These are phyloP conservation scores for Talaromyces adpressus DNA, from an alignment of 495 filamentous ascomycete species.

Conservation along the genomic window DNA sequence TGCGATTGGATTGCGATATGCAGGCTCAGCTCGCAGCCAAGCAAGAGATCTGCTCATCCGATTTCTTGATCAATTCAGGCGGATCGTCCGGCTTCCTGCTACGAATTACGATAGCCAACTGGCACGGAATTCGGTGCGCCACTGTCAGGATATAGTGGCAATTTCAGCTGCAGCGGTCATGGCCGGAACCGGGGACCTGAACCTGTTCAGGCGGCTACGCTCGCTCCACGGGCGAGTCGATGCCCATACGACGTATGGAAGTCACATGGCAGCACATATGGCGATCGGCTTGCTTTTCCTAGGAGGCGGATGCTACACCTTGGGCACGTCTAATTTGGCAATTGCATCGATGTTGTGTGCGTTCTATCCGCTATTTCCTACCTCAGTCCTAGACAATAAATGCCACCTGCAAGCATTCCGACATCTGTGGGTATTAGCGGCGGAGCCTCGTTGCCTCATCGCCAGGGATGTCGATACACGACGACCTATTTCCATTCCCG, in stretches of 20 bases:
- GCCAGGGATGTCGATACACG: constrained; percentile 76
- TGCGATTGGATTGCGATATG: constrained; percentile 73
- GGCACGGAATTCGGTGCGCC: constrained; percentile 71
- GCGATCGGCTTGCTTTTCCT: constrained; percentile 89
- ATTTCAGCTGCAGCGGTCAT: constrained; percentile 82
- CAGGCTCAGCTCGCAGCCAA: constrained; percentile 65
- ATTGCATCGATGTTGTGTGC: constrained; percentile 81
- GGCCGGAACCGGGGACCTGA: constrained; percentile 89
- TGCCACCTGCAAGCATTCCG: constrained; percentile 95
- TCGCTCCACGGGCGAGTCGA: constrained; percentile 85
- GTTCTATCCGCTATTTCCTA: constrained; percentile 91
- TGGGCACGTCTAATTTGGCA: constrained; percentile 82
- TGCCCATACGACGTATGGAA: constrained; percentile 79
- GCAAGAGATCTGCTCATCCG: constrained; percentile 76
- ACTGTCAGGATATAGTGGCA: constrained; percentile 81
- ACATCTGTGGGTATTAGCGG: constrained; percentile 94
- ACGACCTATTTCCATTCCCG: constrained; percentile 66
- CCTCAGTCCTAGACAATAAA: constrained; percentile 81
- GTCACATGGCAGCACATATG: constrained; percentile 86
- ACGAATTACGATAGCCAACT: constrained; percentile 74
- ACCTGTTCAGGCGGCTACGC: constrained; percentile 81
- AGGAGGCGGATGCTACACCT: constrained; percentile 83
- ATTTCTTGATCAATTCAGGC: constrained; percentile 82
- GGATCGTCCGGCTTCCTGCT: constrained; percentile 61
- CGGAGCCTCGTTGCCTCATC: constrained; percentile 82